Evolutionary conservation across 208 protist genomes (phyloP).

Genomic region (Trypanosoma cruzi): DNA sequence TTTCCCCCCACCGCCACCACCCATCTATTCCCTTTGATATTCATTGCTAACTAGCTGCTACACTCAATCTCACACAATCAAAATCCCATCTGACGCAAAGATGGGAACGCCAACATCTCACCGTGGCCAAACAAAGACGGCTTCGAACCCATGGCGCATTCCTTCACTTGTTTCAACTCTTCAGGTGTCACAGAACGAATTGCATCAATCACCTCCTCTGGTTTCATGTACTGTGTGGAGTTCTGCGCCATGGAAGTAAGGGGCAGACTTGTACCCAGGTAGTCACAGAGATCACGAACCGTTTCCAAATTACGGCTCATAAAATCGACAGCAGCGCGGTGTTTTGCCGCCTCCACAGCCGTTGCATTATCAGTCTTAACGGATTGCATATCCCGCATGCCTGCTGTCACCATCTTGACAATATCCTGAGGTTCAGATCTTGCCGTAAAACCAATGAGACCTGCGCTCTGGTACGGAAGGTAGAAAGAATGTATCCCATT

Average conservation of each 20-base stretch:
- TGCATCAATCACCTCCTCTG: constrained; percentile 67
- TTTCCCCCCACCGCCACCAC: no score
- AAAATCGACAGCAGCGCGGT: constrained; percentile 57
- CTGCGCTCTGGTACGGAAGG: constrained; percentile 73
- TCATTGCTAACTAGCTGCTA: constrained; percentile 1
- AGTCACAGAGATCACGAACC: constrained; percentile 86
- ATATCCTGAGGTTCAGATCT: constrained; percentile 47
- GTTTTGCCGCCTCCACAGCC: constrained; percentile 57
- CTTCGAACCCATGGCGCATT: constrained; percentile 63
- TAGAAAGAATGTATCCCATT: constrained; percentile 79
- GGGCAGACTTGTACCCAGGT: constrained; percentile 78
- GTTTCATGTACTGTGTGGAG: constrained; percentile 38
- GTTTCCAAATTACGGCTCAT: constrained; percentile 62
- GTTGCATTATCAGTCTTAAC: constrained; percentile 39
- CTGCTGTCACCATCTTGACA: constrained; percentile 64
- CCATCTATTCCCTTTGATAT: no score
- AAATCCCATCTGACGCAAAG: constrained; percentile 78
- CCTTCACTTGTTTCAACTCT: constrained; percentile 71
- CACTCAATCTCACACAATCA: constrained; percentile 27
- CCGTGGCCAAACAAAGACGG: constrained; percentile 80
- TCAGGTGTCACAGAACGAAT: constrained; percentile 53
- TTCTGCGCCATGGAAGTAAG: constrained; percentile 23
- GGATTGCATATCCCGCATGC: constrained; percentile 50
- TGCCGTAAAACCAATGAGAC: constrained; percentile 82
- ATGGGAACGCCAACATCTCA: constrained; percentile 83